Base-by-base conservation (phyloP, 1,139 yeast genomes). In the Ogataea hybrid region DNA sequence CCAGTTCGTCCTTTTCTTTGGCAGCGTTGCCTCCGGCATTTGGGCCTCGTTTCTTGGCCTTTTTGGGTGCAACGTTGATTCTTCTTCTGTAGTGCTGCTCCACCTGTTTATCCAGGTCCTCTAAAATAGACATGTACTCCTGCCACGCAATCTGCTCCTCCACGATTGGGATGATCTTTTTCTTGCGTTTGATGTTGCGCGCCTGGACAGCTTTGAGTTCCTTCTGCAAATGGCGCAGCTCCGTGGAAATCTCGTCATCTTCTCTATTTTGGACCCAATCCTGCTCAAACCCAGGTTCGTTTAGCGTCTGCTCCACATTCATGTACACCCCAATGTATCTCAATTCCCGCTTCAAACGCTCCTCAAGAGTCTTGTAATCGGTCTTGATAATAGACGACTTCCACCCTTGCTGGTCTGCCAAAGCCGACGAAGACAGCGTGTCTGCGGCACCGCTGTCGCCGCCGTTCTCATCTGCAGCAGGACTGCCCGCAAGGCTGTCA, bases 111-210 rank as follows among this genome's bases (percentile, higher is more conserved):
- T 94, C 97, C 53, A 94, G 71, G 59, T 92, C 97, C 44, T 92
- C 97, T 48, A 90, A 65, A 42, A 94, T 89, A 11, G 94, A 85
- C 43, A 82, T 71, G 61, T 88, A 94, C 61, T 94, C 98, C 61
- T 92, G 97, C 78, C 92, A 92, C 20, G 97, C 97, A 56, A 94
- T 73, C 56, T 87, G 95, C 48, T 86, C 95, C 56, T 89, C 92
- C n/a, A 90, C 75, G 0, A 84, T 56, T 1, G 96, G 95, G 21
- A 82, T 67, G 38, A 94, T 62, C 34, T 70, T 68, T 50, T 78
- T 75, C 59, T 86, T 86, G 48, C 90, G 72, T 45, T 76, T 77
- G 47, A 81, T 75, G 60, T 94, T 92, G 44, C 78, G 69, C 22
- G 68, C 70, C 3, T 82, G 75, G 0, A 84, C 81, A 22, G 72